Evolutionary conservation across 169 alveolate genomes (phyloP).

Genomic region (Plasmodium vivax): DNA sequence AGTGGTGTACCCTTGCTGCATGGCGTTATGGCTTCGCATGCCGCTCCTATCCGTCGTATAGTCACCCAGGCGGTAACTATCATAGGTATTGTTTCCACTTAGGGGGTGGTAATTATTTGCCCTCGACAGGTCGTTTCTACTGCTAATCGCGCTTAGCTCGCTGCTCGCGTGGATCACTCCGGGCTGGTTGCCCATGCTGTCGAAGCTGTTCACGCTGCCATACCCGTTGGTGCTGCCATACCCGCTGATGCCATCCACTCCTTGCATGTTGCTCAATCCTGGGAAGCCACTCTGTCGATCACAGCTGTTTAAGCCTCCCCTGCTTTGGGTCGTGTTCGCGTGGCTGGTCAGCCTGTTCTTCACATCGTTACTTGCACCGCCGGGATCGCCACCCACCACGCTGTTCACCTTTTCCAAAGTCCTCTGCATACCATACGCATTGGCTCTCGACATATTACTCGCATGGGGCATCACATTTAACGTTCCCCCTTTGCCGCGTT

Average conservation of each 20-base stretch:
- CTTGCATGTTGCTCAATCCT: not conserved
- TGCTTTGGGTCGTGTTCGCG: not conserved
- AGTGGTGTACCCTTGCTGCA: not conserved
- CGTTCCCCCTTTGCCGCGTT: not conserved
- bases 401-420: not conserved
- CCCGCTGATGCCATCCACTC: not conserved
- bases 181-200: not conserved
- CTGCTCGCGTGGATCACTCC: not conserved
- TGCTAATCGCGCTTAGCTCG: not conserved
- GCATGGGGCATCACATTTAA: not conserved
- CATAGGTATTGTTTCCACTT: not conserved
- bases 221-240: not conserved
- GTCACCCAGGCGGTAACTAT: not conserved
- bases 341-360: not conserved
- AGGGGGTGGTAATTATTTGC: not conserved
- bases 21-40: not conserved
- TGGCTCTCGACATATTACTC: not conserved
- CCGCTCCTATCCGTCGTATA: not conserved
- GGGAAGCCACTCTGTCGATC: not conserved
- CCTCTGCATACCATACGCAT: not conserved
- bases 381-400: not conserved
- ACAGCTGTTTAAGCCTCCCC: not conserved
- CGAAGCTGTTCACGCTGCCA: not conserved
- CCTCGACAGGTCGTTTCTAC: not conserved
- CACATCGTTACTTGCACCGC: not conserved